A percentile compares a stretch with the other conserved stretches of the same genome.
Conservation (phyloP, 257 asterid genomes). For the Nicotiana attenuata region DNA sequence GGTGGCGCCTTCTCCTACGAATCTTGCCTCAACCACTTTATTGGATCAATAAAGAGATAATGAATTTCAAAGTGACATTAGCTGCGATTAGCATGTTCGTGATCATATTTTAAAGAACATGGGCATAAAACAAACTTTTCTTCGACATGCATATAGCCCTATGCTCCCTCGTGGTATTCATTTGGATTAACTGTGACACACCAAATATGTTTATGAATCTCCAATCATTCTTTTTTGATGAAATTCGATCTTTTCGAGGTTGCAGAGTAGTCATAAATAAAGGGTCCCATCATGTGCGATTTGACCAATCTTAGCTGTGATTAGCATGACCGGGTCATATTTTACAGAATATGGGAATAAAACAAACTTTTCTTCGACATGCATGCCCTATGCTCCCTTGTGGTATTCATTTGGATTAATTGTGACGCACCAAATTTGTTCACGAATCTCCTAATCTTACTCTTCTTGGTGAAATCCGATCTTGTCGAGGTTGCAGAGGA, state of each 20-base stretch:
- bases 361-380: background rate
- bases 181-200: background rate
- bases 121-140: background rate
- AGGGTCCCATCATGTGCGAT: background rate
- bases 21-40: background rate
- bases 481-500: background rate
- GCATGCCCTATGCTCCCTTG: background rate
- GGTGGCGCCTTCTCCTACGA: background rate
- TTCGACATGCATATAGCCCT: background rate
- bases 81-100: background rate
- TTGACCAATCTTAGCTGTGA: background rate
- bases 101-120: background rate
- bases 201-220: background rate
- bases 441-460: background rate
- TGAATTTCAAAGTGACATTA: background rate
- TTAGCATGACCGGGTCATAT: background rate
- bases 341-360: background rate
- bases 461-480: background rate
- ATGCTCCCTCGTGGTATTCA: background rate
- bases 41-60: background rate
- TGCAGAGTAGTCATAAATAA: background rate
- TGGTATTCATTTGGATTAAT: slow-evolving; percentile 1
- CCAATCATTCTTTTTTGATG: background rate
- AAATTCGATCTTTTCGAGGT: background rate
- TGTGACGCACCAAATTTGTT: background rate